These are phyloP conservation scores for Solanum paucissectum DNA, from an alignment of 257 asterid genomes.

Conservation along the genomic window DNA sequence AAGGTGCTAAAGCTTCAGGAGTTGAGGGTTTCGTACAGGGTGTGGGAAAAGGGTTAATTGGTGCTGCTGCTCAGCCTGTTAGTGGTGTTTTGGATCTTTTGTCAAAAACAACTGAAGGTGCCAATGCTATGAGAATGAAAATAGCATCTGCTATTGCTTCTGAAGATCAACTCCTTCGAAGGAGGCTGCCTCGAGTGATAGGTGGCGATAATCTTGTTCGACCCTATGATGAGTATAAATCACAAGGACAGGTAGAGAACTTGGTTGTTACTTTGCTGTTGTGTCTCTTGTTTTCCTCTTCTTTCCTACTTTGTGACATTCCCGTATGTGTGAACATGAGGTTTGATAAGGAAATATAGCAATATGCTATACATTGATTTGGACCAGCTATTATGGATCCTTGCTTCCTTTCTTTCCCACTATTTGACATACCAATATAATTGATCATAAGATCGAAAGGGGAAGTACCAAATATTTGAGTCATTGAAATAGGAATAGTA, in stretches of 20 bases:
- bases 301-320: background rate
- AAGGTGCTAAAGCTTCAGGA: conserved; percentile 99
- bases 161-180: conserved; percentile 90
- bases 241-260: conserved; percentile 83
- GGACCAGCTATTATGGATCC: background rate
- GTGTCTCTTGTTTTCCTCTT: background rate
- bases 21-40: conserved; percentile 99
- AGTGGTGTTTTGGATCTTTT: conserved; percentile 94
- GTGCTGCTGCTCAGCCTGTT: conserved; percentile 99
- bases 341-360: background rate
- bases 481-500: background rate
- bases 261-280: background rate
- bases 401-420: background rate
- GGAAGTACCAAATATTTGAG: background rate
- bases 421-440: background rate
- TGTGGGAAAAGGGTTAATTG: conserved; percentile 92
- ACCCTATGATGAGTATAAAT: conserved; percentile 83
- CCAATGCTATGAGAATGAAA: conserved; percentile 98
- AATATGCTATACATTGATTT: background rate
- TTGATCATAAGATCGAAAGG: background rate
- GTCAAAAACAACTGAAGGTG: conserved; percentile 98
- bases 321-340: background rate
- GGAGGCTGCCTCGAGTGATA: conserved; percentile 90
- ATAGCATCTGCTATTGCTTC: conserved; percentile 94
- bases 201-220: conserved; percentile 89